Conservation (phyloP, 2,329 filamentous ascomycete genomes). For the Cadophora gregata region DNA sequence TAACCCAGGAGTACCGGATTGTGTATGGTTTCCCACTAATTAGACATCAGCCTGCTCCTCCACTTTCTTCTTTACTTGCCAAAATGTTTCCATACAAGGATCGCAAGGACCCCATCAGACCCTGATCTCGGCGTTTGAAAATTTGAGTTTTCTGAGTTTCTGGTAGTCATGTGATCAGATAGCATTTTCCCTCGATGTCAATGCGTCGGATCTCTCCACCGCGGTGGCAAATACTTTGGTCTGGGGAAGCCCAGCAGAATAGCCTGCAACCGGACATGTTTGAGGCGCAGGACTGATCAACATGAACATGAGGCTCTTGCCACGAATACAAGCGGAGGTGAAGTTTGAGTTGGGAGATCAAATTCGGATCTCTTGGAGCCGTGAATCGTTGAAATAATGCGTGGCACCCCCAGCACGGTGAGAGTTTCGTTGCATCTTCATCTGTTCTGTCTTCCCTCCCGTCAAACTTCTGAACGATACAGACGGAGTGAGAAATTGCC, state of each 20-base stretch:
- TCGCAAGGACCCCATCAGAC: constrained; percentile 1
- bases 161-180: constrained; percentile 5
- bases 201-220: too few species aligned
- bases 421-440: constrained; percentile 4
- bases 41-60: background rate
- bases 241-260: background rate
- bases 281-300: constrained; percentile 17
- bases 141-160: constrained; percentile 20
- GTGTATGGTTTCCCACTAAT: background rate
- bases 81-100: constrained; percentile 8
- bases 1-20: background rate
- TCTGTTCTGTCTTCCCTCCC: background rate
- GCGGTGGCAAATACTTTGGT: background rate
- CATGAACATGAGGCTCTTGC: constrained; percentile 1
- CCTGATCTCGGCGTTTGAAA: constrained; percentile 11
- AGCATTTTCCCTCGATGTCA: background rate
- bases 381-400: constrained; percentile 17
- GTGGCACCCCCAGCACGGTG: background rate
- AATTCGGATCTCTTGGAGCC: constrained; percentile 18
- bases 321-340: constrained; percentile 15
- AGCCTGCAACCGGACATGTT: constrained; percentile 18
- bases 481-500: background rate
- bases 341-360: constrained; percentile 9
- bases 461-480: too few species aligned
- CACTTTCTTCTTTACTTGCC: background rate